Evolutionary conservation across 2,329 filamentous ascomycete species (phyloP).

Genomic region (Pseudogymnoascus sp.): DNA sequence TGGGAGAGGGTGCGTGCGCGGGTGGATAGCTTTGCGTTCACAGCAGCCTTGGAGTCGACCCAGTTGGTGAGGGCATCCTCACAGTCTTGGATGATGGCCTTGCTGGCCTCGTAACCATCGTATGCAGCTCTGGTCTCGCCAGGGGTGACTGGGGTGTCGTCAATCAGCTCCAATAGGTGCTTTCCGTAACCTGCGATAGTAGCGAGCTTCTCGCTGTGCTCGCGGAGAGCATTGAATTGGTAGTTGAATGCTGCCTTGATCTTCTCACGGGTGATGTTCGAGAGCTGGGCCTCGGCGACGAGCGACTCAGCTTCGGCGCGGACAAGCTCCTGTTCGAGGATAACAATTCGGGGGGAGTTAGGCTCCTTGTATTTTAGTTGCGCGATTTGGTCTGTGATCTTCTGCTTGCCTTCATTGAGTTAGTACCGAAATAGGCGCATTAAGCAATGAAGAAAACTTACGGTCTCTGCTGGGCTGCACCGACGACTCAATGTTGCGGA

Average conservation of each 20-base stretch:
- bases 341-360: constrained; percentile 94
- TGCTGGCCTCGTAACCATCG: constrained; percentile 96
- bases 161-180: constrained; percentile 92
- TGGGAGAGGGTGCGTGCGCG: constrained; percentile 84
- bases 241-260: constrained; percentile 97
- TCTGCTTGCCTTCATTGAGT: constrained; percentile 72
- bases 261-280: constrained; percentile 99
- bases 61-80: constrained; percentile 96
- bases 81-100: constrained; percentile 98
- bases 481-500: constrained; percentile 97
- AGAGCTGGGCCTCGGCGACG: constrained; percentile 94
- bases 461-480: constrained; percentile 97
- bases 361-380: constrained; percentile 99
- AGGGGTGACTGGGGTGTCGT: constrained; percentile 93
- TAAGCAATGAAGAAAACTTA: constrained; percentile 41
- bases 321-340: constrained; percentile 96
- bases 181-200: constrained; percentile 98
- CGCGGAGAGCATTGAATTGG: constrained; percentile 93
- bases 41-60: constrained; percentile 84
- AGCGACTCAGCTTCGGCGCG: constrained; percentile 98
- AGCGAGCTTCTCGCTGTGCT: constrained; percentile 96
- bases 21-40: constrained; percentile 79
- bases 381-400: constrained; percentile 97
- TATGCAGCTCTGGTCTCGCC: constrained; percentile 94
- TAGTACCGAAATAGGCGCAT: background rate